phyloP scores from a whole-genome alignment of 2,329 filamentous ascomycete genomes.

The Botrytis sinoallii region DNA sequence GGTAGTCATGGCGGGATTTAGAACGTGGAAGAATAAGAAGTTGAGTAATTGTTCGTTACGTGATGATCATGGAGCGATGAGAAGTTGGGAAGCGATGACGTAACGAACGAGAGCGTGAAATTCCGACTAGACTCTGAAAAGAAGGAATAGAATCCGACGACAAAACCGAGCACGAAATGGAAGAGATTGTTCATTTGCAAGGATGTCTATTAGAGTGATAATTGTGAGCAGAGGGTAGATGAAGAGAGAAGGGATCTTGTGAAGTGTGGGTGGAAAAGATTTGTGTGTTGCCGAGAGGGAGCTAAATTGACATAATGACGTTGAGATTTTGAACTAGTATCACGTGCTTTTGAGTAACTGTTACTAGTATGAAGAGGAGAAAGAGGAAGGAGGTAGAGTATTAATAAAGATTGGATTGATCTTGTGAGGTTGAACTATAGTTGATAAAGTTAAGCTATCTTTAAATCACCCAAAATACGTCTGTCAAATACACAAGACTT shows the following conservation, averaged over 20 bases:
- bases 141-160: background rate
- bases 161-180: background rate
- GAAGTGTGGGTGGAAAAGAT: background rate
- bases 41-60: background rate
- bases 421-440: background rate
- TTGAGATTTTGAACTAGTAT: background rate
- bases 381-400: background rate
- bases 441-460: background rate
- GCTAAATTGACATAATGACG: background rate
- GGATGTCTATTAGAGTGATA: accelerated
- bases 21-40: background rate
- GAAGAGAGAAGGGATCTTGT: background rate
- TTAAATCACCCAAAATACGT: background rate
- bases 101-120: background rate
- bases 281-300: background rate
- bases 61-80: background rate
- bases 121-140: background rate
- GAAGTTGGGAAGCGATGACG: background rate
- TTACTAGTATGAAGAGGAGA: background rate
- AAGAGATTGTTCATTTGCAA: background rate
- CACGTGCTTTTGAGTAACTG: background rate
- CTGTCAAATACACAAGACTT: background rate
- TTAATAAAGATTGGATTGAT: background rate
- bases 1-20: background rate
- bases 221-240: background rate